Percentiles rank a stretch among this genome's conserved stretches.
Evolutionary conservation across 768 basidiomycete species (phyloP).

Genomic region (Tulasnella sp.): DNA sequence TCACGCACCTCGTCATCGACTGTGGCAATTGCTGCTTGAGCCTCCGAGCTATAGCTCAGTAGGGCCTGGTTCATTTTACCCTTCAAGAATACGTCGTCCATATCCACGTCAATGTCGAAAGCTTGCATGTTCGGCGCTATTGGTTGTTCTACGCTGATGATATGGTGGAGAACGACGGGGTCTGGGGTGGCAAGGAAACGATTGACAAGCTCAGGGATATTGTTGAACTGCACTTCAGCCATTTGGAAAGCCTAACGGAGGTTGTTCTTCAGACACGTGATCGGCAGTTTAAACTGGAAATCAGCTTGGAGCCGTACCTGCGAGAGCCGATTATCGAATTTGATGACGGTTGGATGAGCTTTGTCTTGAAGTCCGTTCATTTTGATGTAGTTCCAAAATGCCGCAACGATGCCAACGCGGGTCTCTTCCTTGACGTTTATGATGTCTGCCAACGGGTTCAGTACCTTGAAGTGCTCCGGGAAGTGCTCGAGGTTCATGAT

Average conservation of each 20-base stretch:
- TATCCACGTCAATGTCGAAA: conserved; percentile 81
- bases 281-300: not conserved
- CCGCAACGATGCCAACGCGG: conserved; percentile 64
- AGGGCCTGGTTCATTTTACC: conserved; percentile 58
- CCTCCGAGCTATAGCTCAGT: conserved; percentile 57
- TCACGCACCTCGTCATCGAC: conserved; percentile 78
- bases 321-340: conserved; percentile 54
- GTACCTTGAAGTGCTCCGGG: conserved; percentile 74
- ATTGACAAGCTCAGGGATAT: conserved; percentile 76
- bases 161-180: conserved; percentile 69
- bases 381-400: conserved; percentile 90
- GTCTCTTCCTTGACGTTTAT: conserved; percentile 80
- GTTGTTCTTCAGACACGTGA: not conserved
- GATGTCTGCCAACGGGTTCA: conserved; percentile 43
- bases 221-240: conserved; percentile 62
- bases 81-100: conserved; percentile 69
- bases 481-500: conserved; percentile 77
- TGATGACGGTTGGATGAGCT: conserved; percentile 57
- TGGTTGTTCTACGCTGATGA: conserved; percentile 16
- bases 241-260: conserved; percentile 50
- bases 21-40: conserved; percentile 49
- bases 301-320: conserved; percentile 31
- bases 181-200: conserved; percentile 66
- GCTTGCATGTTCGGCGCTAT: conserved; percentile 48
- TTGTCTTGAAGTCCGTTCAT: conserved; percentile 73